phyloP scores from a whole-genome alignment of 1,139 yeast species.

The Yamadazyma oceani region DNA sequence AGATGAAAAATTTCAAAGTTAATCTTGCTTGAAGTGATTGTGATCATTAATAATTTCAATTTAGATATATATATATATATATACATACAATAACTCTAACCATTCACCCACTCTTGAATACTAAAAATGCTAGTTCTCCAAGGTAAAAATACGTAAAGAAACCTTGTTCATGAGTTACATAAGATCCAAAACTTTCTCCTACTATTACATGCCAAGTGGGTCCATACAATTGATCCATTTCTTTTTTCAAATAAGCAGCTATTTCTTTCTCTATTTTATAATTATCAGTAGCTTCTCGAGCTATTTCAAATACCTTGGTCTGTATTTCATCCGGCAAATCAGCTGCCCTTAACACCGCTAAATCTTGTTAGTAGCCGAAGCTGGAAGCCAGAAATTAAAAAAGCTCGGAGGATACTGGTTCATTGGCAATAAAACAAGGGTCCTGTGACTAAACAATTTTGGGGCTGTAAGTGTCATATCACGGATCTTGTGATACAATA shows the following conservation, averaged over 20 bases:
- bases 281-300: slow-evolving; percentile 46
- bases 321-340: slow-evolving; percentile 60
- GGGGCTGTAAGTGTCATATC: no score
- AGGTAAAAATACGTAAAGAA: slow-evolving; percentile 82
- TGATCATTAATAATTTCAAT: neutral
- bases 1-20: slow-evolving; percentile 41
- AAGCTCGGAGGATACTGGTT: neutral
- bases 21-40: no score
- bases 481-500: no score
- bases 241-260: slow-evolving; percentile 80
- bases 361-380: slow-evolving; percentile 17
- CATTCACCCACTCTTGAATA: slow-evolving; percentile 67
- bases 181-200: slow-evolving; percentile 90
- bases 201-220: slow-evolving; percentile 95
- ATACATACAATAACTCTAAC: neutral
- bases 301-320: slow-evolving; percentile 56
- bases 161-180: slow-evolving; percentile 88
- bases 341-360: slow-evolving; percentile 48
- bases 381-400: no score
- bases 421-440: no score
- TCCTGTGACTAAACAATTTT: no score
- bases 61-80: neutral
- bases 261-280: slow-evolving; percentile 66
- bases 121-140: slow-evolving; percentile 75
- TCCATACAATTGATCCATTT: slow-evolving; percentile 60